Conservation (phyloP, 257 asterid genomes). For the Ajuga chamaepitys region DNA sequence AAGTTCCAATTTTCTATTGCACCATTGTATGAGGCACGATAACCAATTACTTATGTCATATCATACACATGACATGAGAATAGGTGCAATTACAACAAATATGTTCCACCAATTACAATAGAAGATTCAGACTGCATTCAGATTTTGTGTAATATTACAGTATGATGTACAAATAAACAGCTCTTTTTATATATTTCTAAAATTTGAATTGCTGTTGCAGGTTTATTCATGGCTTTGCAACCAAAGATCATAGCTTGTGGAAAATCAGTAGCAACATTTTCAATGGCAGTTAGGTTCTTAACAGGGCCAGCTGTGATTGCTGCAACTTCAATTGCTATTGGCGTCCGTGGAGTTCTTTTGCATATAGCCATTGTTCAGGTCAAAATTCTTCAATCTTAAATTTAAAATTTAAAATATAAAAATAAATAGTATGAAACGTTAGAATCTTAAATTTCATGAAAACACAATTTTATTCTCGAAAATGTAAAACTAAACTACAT, state of each 20-base stretch:
- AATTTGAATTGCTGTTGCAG: slow-evolving; percentile 23
- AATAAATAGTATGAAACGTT: too few relatives aligned
- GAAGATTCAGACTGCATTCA: too few relatives aligned
- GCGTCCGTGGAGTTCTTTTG: slow-evolving; percentile 74
- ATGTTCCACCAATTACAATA: too few relatives aligned
- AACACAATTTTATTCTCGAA: background rate
- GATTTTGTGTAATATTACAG: too few relatives aligned
- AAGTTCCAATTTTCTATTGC: too few relatives aligned
- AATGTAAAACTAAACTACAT: background rate
- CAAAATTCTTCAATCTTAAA: background rate
- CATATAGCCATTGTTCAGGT: slow-evolving; percentile 95
- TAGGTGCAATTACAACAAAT: too few relatives aligned
- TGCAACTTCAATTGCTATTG: slow-evolving; percentile 84
- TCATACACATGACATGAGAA: too few relatives aligned
- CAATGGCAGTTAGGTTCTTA: slow-evolving; percentile 91
- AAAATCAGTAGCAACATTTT: slow-evolving; percentile 74
- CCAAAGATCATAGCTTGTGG: slow-evolving; percentile 91
- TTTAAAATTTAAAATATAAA: background rate
- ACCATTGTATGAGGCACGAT: too few relatives aligned
- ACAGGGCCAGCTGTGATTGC: slow-evolving; percentile 98
- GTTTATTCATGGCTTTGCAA: slow-evolving; percentile 93
- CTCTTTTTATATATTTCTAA: too few relatives aligned
- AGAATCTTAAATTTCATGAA: background rate
- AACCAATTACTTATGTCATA: too few relatives aligned
- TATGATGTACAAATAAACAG: too few relatives aligned